phyloP scores from a whole-genome alignment of 805 yeast species.

The Metschnikowia orientalis region DNA sequence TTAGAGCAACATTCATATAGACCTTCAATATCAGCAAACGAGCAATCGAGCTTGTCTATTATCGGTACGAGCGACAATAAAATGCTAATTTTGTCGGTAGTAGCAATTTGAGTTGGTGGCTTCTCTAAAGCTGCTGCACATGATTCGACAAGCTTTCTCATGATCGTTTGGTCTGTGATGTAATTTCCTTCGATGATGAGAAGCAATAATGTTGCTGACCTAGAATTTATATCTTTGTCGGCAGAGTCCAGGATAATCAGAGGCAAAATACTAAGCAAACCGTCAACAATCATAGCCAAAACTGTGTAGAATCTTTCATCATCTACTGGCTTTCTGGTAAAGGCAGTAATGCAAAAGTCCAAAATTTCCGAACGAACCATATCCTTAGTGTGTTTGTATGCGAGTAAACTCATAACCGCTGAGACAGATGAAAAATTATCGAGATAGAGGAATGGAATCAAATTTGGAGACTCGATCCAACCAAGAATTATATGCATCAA shows the following conservation, averaged over 20 bases:
- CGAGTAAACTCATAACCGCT: constrained; percentile 54
- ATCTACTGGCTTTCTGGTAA: constrained; percentile 33
- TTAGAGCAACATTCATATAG: constrained; percentile 50
- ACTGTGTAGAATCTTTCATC: constrained; percentile 44
- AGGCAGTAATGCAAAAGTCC: constrained; percentile 48
- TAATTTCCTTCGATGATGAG: constrained; percentile 55
- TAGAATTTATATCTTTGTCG: constrained; percentile 45
- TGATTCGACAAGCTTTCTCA: constrained; percentile 50
- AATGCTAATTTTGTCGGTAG: constrained; percentile 51
- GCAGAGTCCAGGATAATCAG: constrained; percentile 38
- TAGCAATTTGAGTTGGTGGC: constrained; percentile 48
- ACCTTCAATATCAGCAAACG: constrained; percentile 45
- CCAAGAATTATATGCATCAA: constrained; percentile 59
- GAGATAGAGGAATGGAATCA: constrained; percentile 48
- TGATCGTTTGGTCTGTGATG: constrained; percentile 51
- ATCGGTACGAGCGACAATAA: constrained; percentile 54
- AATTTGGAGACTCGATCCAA: constrained; percentile 44
- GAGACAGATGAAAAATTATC: constrained; percentile 52
- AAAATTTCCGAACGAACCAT: constrained; percentile 54
- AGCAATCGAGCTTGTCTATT: constrained; percentile 49
- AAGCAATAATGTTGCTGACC: constrained; percentile 48
- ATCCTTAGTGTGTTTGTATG: constrained; percentile 58
- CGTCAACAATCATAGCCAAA: constrained; percentile 55
- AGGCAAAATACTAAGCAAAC: constrained; percentile 51
- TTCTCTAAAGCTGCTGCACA: constrained; percentile 58